These are phyloP conservation scores for Xanthoconium purpureum DNA, from an alignment of 768 basidiomycete genomes.

Conservation along the genomic window DNA sequence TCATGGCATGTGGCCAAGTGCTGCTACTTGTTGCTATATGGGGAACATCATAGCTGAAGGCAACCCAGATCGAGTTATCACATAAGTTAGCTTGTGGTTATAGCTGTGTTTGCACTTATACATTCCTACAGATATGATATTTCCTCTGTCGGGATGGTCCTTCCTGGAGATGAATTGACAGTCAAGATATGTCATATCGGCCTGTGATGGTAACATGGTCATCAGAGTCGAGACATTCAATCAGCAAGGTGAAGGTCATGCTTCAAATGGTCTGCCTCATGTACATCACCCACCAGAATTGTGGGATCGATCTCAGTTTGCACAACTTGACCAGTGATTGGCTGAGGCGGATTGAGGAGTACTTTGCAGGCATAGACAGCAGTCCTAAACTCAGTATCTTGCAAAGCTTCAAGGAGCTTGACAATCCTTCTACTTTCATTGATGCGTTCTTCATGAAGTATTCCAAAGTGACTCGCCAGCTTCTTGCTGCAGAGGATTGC, in stretches of 20 bases:
- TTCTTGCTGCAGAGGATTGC: slow-evolving; percentile 89
- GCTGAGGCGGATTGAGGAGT: slow-evolving; percentile 92
- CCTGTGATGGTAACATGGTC: slow-evolving; percentile 93
- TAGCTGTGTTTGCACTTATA: background rate
- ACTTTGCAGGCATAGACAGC: slow-evolving; percentile 88
- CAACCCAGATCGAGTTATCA: slow-evolving; percentile 83
- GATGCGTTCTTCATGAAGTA: slow-evolving; percentile 83
- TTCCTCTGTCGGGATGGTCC: slow-evolving; percentile 94
- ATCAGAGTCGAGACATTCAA: slow-evolving; percentile 87
- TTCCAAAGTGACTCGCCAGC: slow-evolving; percentile 75
- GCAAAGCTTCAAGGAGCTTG: slow-evolving; percentile 77
- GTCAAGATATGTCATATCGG: slow-evolving; percentile 88
- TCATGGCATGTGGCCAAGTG: slow-evolving; percentile 96
- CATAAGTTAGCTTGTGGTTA: slow-evolving; percentile 47
- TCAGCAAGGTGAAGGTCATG: slow-evolving; percentile 79
- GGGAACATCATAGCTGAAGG: slow-evolving; percentile 94
- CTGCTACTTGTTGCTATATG: slow-evolving; percentile 87
- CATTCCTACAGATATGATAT: slow-evolving; percentile 71
- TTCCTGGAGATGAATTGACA: slow-evolving; percentile 82
- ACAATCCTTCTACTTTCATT: slow-evolving; percentile 78
- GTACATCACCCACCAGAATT: slow-evolving; percentile 86
- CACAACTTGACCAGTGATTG: slow-evolving; percentile 96
- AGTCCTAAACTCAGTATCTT: slow-evolving; percentile 80
- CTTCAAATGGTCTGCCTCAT: slow-evolving; percentile 90
- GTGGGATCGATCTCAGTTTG: slow-evolving; percentile 91